These are phyloP conservation scores for Priceomyces haplophilus DNA, from an alignment of 805 yeast genomes.

Conservation along the genomic window DNA sequence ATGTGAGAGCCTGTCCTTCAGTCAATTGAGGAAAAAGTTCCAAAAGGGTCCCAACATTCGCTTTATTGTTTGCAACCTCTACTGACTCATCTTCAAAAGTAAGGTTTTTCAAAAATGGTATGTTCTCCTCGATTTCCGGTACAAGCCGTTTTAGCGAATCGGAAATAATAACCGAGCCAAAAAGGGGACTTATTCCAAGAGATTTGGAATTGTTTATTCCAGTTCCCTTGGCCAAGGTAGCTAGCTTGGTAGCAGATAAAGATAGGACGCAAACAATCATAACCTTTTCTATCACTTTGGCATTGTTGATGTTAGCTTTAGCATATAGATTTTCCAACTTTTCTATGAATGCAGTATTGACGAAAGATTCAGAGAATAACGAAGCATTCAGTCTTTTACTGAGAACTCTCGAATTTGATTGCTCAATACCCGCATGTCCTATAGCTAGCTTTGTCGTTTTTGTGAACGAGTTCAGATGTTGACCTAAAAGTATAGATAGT, in stretches of 20 bases:
- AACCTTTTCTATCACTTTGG: slow-evolving; percentile 44
- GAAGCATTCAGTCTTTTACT: slow-evolving; percentile 22
- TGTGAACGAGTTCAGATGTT: slow-evolving; percentile 19
- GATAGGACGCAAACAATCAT: slow-evolving; percentile 53
- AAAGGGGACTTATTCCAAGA: slow-evolving; percentile 50
- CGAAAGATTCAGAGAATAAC: slow-evolving; percentile 53
- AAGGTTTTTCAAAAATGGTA: slow-evolving; percentile 42
- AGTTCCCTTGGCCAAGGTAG: slow-evolving; percentile 42
- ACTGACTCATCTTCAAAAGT: slow-evolving; percentile 8
- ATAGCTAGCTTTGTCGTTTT: slow-evolving; percentile 14
- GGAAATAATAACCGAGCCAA: slow-evolving; percentile 53
- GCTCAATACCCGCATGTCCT: slow-evolving; percentile 5
- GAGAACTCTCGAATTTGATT: slow-evolving; percentile 12
- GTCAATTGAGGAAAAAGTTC: slow-evolving; percentile 70
- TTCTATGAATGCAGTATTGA: slow-evolving; percentile 56
- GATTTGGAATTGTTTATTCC: slow-evolving; percentile 42
- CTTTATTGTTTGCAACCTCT: slow-evolving; percentile 16
- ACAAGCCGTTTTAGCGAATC: slow-evolving; percentile 41
- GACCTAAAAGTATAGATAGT: slow-evolving; percentile 48
- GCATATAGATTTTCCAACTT: slow-evolving; percentile 55
- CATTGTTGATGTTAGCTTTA: slow-evolving; percentile 53
- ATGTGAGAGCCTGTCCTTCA: slow-evolving; percentile 41
- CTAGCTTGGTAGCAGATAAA: slow-evolving; percentile 41
- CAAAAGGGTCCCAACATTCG: slow-evolving; percentile 38
- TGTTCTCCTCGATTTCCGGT: slow-evolving; percentile 51